These are phyloP conservation scores for Teratosphaeria gauchensis DNA, from an alignment of 2,329 filamentous ascomycete species.

Conservation along the genomic window DNA sequence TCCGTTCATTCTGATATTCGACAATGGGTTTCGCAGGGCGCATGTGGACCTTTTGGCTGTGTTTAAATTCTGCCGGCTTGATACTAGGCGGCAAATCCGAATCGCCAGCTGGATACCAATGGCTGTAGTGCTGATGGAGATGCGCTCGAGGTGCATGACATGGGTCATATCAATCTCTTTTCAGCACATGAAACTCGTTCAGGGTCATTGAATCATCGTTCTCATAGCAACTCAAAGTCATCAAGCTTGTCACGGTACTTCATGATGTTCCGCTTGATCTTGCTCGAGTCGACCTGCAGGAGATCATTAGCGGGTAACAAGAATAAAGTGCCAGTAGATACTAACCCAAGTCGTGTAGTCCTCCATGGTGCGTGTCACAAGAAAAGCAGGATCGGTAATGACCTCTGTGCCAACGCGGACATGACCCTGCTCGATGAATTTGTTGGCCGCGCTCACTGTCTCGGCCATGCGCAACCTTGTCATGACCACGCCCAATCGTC, in stretches of 20 bases:
- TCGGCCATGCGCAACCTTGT: constrained; percentile 84
- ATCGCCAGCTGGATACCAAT: neutral
- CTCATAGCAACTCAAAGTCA: constrained; percentile 81
- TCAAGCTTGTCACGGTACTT: constrained; percentile 91
- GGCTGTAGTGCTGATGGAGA: neutral
- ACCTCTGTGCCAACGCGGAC: constrained; percentile 86
- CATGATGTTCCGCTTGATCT: constrained; percentile 95
- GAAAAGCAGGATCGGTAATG: constrained; percentile 78
- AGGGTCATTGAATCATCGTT: neutral
- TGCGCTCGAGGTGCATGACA: neutral
- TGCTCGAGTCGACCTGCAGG: constrained; percentile 79
- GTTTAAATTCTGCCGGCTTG: neutral
- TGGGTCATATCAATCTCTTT: neutral
- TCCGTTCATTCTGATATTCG: neutral
- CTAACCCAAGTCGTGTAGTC: constrained; percentile 66
- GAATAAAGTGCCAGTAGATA: neutral
- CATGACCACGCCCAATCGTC: constrained; percentile 83
- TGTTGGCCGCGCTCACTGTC: constrained; percentile 67
- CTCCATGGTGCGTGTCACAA: constrained; percentile 76
- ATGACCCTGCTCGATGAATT: constrained; percentile 78
- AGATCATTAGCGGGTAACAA: neutral
- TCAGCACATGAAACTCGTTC: neutral
- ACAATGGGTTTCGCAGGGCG: neutral
- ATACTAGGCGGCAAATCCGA: neutral
- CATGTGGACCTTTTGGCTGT: neutral